A percentile compares a stretch with the other conserved stretches of the same genome.
Evolutionary conservation across 352 stramenopile genomes (phyloP).

Genomic region (Phytophthora kernoviae): DNA sequence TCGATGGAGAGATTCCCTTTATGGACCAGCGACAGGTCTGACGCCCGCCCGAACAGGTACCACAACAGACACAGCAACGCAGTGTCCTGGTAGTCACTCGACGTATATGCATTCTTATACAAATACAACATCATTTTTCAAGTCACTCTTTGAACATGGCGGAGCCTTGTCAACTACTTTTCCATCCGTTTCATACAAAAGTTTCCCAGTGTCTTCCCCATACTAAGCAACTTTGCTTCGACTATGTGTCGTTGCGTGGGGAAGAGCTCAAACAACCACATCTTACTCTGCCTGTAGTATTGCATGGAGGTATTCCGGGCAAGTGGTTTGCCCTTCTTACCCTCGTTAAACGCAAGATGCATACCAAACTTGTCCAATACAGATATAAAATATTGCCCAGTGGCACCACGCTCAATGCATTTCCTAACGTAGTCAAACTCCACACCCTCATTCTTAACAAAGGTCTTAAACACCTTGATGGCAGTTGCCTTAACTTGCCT

Average conservation of each 20-base stretch:
- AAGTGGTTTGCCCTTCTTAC: constrained; percentile 5
- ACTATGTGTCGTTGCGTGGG: constrained; percentile 1
- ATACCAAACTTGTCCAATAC: constrained; percentile 8
- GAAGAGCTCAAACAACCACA: no score
- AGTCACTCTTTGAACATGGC: constrained; percentile 28
- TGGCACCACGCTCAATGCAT: not conserved
- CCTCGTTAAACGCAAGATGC: constrained; percentile 20
- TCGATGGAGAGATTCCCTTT: constrained; percentile 29
- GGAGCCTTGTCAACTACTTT: constrained; percentile 32
- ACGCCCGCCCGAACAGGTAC: constrained; percentile 37
- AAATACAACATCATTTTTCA: constrained; percentile 27
- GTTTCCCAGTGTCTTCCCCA: constrained; percentile 5
- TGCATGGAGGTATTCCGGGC: no score
- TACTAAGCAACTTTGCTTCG: constrained; percentile 3
- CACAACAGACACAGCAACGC: constrained; percentile 32
- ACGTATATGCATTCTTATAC: constrained; percentile 15
- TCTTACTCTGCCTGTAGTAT: not conserved
- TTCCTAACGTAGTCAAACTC: constrained; percentile 1
- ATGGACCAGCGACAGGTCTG: constrained; percentile 18
- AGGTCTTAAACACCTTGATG: constrained; percentile 2
- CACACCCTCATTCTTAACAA: constrained; percentile 7
- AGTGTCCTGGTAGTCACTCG: constrained; percentile 33
- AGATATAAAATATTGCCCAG: constrained; percentile 5
- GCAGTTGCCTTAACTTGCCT: not conserved
- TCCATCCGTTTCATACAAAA: constrained; percentile 17